Percentiles rank a stretch among this genome's conserved stretches.
Conservation (phyloP, 805 yeast genomes). For the Blastobotrys terrestris region DNA sequence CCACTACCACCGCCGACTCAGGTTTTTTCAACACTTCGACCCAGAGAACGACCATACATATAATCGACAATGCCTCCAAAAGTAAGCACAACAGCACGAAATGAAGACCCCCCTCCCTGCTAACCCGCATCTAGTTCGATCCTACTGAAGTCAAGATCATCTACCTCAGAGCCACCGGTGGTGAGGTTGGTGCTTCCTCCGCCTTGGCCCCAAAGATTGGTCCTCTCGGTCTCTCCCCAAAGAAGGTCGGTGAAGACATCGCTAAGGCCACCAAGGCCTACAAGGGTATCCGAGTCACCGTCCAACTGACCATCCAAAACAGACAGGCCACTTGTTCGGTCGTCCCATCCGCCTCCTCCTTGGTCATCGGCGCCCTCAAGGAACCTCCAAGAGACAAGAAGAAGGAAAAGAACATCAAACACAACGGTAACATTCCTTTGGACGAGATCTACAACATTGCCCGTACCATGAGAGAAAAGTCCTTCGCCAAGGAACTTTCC, state of each 20-base stretch:
- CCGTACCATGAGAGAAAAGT: constrained; percentile 94
- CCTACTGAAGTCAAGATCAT: constrained; percentile 97
- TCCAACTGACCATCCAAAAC: constrained; percentile 97
- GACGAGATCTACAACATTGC: constrained; percentile 96
- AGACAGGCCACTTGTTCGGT: constrained; percentile 99
- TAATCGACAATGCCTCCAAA: constrained; percentile 23
- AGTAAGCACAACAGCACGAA: constrained; percentile 12
- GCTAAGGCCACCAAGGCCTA: constrained; percentile 99
- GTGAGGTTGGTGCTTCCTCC: constrained; percentile 99
- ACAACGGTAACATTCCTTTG: constrained; percentile 96
- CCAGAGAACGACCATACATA: neutral
- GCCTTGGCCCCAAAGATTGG: constrained; percentile 99
- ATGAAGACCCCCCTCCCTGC: neutral
- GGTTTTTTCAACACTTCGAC: neutral
- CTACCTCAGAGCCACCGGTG: constrained; percentile 99
- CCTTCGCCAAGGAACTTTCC: constrained; percentile 95
- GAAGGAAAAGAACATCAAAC: constrained; percentile 99
- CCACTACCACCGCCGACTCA: neutral
- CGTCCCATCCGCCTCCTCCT: constrained; percentile 98
- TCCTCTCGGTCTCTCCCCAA: constrained; percentile 99
- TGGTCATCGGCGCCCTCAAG: constrained; percentile 97
- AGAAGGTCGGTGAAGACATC: constrained; percentile 99
- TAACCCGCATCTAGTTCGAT: constrained; percentile 71
- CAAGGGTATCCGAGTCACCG: constrained; percentile 99
- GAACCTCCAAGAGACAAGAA: constrained; percentile 99